These are phyloP conservation scores for Silene coronaria DNA, from an alignment of 179 eudicot genomes.

Conservation along the genomic window DNA sequence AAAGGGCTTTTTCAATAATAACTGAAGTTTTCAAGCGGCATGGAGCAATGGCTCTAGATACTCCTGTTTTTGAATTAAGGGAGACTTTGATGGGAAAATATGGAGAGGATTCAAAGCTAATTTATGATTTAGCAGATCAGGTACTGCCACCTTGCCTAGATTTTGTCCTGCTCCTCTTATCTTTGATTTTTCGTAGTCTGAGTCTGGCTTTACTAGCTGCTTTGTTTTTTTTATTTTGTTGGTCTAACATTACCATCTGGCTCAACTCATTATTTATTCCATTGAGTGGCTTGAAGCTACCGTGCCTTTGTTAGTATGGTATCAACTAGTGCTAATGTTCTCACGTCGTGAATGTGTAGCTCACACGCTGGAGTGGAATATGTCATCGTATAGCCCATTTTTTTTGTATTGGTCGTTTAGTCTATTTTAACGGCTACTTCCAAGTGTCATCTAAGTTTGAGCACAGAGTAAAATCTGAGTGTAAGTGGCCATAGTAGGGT, in stretches of 20 bases:
- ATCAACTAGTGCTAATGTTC: not conserved
- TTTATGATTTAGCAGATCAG: constrained; percentile 99
- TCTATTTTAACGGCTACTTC: not conserved
- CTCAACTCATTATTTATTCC: not conserved
- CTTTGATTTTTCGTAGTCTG: not conserved
- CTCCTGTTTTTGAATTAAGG: constrained; percentile 90
- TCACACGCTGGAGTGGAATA: not conserved
- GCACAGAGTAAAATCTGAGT: not conserved
- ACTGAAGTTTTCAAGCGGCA: constrained; percentile 78
- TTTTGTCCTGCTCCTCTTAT: not conserved
- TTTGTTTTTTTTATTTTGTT: not conserved
- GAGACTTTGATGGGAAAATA: constrained; percentile 95
- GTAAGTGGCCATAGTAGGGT: not conserved
- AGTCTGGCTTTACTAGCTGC: not conserved
- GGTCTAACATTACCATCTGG: not conserved
- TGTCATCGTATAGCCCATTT: not conserved
- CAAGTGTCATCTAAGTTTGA: not conserved
- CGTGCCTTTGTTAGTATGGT: not conserved
- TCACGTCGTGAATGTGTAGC: not conserved
- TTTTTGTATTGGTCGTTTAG: not conserved
- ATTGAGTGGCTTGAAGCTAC: not conserved
- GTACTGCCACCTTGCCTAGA: constrained; percentile 25
- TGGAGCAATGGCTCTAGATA: constrained; percentile 87
- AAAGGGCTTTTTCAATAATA: constrained; percentile 69
- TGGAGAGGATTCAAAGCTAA: constrained; percentile 94